Evolutionary conservation across 805 yeast species (phyloP), one percentile per base, ranked within the genome.

Genomic region (Suhomyces tanzawaensis): DNA sequence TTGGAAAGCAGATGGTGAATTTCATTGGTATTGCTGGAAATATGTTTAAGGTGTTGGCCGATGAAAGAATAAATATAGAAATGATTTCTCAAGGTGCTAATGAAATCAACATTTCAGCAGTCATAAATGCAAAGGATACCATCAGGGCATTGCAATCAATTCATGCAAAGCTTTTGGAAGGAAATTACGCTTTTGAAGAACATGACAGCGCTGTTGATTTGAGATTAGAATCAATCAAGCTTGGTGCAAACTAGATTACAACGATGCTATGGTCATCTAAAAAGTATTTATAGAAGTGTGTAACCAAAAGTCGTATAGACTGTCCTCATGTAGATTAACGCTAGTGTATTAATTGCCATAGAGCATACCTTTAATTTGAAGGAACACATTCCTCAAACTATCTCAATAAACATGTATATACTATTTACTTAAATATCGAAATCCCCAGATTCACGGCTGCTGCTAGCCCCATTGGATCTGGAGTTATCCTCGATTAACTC

Each of bases 81-180:
- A 93, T 93, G 99, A 93, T 93, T 64, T 79, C 89, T 41, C 99
- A 93, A 73, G 99, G 99, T 53, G 96, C 98, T 14, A 91, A 91
- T 56, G 99, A 93, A 66, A 93, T 93, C 56, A 93, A 93, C 61
- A 93, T 93, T 37, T 85, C 95, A 23, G 95, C 97, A 47, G 99
- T 93, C 37, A 88, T 93, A 45, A 85, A 85, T 47, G 88, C 85
- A 48, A 66, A 69, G 39, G 93, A 93, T 55, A 81, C 95, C 11
- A 66, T 87, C 21, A 85, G 85, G 59, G 98, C 98, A 3, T 72
- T 93, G 48, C 81, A 81, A 57, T 83, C 89, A 4, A 80, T 93
- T 41, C 99, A 93, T 58, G 83, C 82, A 30, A 80, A 77, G 42
- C 64, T 91, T 44, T 64, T 91, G 48, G 82, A 81, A 47, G 69